Evolutionary conservation across 495 filamentous ascomycete species (phyloP).

Genomic region (Astrocystis sublimbata): DNA sequence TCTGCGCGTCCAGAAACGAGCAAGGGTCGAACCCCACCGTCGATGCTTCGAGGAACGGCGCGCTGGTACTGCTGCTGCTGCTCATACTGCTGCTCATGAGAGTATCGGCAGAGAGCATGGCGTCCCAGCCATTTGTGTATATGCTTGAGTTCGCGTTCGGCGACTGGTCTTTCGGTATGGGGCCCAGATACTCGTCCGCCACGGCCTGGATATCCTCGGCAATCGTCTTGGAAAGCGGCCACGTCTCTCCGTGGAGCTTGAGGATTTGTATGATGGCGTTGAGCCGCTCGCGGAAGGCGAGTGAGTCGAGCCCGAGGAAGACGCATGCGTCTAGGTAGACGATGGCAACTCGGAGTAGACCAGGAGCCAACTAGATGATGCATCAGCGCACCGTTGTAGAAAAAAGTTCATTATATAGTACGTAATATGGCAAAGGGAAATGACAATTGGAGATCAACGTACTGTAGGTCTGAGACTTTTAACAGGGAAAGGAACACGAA

Average conservation of each 20-base stretch:
- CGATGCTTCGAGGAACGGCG: neutral
- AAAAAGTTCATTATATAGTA: too few relatives aligned
- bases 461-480: slow-evolving; percentile 60
- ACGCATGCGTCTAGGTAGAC: slow-evolving; percentile 50
- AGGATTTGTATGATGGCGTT: slow-evolving; percentile 67
- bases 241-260: slow-evolving; percentile 61
- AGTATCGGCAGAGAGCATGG: neutral
- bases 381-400: too few relatives aligned
- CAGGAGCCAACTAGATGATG: slow-evolving; percentile 58
- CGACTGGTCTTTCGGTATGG: slow-evolving; percentile 20
- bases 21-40: neutral
- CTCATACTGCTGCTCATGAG: slow-evolving; percentile 11
- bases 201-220: slow-evolving; percentile 61
- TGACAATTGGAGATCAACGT: neutral
- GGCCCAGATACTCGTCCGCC: slow-evolving; percentile 45
- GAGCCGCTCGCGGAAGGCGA: slow-evolving; percentile 62
- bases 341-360: slow-evolving; percentile 55
- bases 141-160: too few relatives aligned
- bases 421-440: too few relatives aligned
- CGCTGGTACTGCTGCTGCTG: too few relatives aligned
- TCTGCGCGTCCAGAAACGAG: neutral
- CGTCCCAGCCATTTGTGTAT: slow-evolving; percentile 23
- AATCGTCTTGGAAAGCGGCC: slow-evolving; percentile 63
- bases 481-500: slow-evolving; percentile 62
- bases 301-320: slow-evolving; percentile 58